Percentiles rank a stretch among this genome's conserved stretches.
Evolutionary conservation across 495 filamentous ascomycete genomes (phyloP).

Genomic region (Hypoxylon lenormandii): DNA sequence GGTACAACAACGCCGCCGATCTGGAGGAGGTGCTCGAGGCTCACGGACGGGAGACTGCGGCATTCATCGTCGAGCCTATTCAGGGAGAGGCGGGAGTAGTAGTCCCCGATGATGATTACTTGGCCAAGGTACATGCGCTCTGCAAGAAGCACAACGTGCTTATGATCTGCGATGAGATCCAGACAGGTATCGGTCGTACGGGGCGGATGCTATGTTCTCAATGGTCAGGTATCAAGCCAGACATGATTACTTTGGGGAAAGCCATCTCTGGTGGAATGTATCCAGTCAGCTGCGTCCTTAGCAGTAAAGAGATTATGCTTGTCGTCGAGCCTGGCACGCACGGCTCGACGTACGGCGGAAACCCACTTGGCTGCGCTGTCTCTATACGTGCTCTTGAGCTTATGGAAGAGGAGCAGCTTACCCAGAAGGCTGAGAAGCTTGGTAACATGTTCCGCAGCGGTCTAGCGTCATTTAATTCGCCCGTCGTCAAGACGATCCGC

Average conservation of each 20-base stretch:
- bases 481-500: constrained; percentile 83
- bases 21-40: constrained; percentile 81
- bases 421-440: constrained; percentile 80
- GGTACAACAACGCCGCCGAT: constrained; percentile 85
- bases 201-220: constrained; percentile 92
- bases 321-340: constrained; percentile 97
- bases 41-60: constrained; percentile 86
- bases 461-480: constrained; percentile 74
- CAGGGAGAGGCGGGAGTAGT: constrained; percentile 98
- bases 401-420: constrained; percentile 88
- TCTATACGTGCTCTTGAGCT: constrained; percentile 96
- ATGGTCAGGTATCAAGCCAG: constrained; percentile 94
- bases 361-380: constrained; percentile 95
- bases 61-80: constrained; percentile 96
- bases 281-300: constrained; percentile 93
- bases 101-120: constrained; percentile 90
- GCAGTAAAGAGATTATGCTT: constrained; percentile 91
- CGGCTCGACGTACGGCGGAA: constrained; percentile 96
- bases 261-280: constrained; percentile 99
- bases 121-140: constrained; percentile 80
- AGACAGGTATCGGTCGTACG: constrained; percentile 95
- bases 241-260: constrained; percentile 94
- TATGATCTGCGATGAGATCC: constrained; percentile 97
- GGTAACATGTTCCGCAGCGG: constrained; percentile 87
- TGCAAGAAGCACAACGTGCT: constrained; percentile 95